Conservation (phyloP, 1,139 yeast species). For the Trichomonascaceae sp. region DNA sequence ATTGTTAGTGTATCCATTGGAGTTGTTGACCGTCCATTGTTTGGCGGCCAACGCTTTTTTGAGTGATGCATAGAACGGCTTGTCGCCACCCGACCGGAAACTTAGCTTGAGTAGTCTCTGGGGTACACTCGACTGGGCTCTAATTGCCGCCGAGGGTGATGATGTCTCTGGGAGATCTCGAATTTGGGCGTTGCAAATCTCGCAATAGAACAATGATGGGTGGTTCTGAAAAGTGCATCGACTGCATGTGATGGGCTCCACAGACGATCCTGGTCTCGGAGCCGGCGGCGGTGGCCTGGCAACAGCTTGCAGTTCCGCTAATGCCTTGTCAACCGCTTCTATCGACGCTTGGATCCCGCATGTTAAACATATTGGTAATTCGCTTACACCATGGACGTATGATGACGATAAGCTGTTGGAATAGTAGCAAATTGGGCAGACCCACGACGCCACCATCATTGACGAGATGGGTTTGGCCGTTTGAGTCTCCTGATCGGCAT, state of each 20-base stretch:
- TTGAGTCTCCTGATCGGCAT: too few species aligned
- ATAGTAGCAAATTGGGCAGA: slow-evolving; percentile 72
- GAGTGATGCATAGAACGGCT: slow-evolving; percentile 19
- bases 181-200: slow-evolving; percentile 67
- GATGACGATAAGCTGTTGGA: slow-evolving; percentile 38
- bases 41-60: slow-evolving; percentile 14
- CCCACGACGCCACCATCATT: slow-evolving; percentile 37
- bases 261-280: background rate
- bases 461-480: slow-evolving; percentile 1
- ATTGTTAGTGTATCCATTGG: slow-evolving; percentile 1
- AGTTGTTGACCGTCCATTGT: slow-evolving; percentile 1
- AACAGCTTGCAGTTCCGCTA: slow-evolving; percentile 8
- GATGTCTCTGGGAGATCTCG: slow-evolving; percentile 17
- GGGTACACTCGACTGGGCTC: too few species aligned
- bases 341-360: slow-evolving; percentile 56
- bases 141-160: too few species aligned
- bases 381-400: slow-evolving; percentile 24
- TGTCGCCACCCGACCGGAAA: slow-evolving; percentile 26
- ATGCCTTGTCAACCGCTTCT: slow-evolving; percentile 23
- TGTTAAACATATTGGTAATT: slow-evolving; percentile 48
- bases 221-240: slow-evolving; percentile 81
- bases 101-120: slow-evolving; percentile 25
- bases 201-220: slow-evolving; percentile 65
- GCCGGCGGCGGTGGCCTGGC: slow-evolving; percentile 2
- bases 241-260: slow-evolving; percentile 40